phyloP scores from a whole-genome alignment of 202 grass and related monocot species.

The Dendrocalamus latiflorus region DNA sequence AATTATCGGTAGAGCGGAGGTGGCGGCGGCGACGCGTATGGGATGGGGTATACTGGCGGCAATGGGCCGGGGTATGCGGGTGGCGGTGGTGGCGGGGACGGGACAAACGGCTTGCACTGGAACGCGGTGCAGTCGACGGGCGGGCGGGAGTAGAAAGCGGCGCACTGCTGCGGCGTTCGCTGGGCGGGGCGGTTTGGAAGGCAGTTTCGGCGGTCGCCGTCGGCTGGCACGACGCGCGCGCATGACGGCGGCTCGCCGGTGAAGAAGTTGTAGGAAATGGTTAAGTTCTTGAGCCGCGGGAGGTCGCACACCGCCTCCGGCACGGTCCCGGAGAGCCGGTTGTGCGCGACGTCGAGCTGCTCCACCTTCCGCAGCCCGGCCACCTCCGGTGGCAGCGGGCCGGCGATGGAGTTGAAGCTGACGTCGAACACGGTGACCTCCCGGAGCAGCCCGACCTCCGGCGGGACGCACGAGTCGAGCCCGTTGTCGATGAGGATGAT shows the following conservation, averaged over 20 bases:
- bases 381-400: constrained; percentile 47
- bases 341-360: constrained; percentile 69
- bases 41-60: too few species aligned
- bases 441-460: too few species aligned
- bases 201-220: constrained; percentile 52
- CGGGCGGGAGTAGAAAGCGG: constrained; percentile 35
- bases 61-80: too few species aligned
- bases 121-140: too few species aligned
- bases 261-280: constrained; percentile 56
- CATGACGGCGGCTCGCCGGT: constrained; percentile 47
- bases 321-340: constrained; percentile 41
- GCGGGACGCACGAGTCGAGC: too few species aligned
- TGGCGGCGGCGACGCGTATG: too few species aligned
- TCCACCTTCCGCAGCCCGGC: constrained; percentile 47
- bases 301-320: constrained; percentile 50
- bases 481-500: too few species aligned
- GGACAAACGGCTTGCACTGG: too few species aligned
- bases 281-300: constrained; percentile 53
- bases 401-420: constrained; percentile 50
- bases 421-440: constrained; percentile 66
- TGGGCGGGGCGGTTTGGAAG: constrained; percentile 40
- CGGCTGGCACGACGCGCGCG: constrained; percentile 23
- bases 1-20: too few species aligned
- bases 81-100: too few species aligned
- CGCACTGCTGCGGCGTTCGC: constrained; percentile 52